Evolutionary conservation across 2,329 filamentous ascomycete species (phyloP).

Genomic region (Alternaria panax): DNA sequence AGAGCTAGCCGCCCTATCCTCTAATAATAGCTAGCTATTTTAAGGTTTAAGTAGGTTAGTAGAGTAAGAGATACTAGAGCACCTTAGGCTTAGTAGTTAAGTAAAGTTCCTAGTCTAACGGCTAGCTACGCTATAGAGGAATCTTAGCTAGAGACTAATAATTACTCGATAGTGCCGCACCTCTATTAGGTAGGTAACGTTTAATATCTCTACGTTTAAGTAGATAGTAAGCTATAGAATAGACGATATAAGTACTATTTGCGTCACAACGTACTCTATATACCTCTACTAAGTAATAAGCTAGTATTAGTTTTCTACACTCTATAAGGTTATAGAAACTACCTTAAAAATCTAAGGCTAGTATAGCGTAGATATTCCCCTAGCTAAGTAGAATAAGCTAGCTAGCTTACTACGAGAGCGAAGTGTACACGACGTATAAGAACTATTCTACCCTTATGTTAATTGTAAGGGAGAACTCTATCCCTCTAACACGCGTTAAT

Average conservation of each 20-base stretch:
- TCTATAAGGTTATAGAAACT: constrained; percentile 9
- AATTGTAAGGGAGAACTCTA: neutral
- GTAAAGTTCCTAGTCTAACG: neutral
- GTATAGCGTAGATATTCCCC: constrained; percentile 5
- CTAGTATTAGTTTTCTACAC: constrained; percentile 13
- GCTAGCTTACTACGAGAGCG: neutral
- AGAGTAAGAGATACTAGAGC: neutral
- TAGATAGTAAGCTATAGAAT: neutral
- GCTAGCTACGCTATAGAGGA: neutral
- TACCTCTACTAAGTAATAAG: constrained; percentile 1
- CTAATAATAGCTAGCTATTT: neutral
- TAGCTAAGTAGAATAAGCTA: constrained; percentile 14
- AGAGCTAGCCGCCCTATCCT: neutral
- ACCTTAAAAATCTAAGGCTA: constrained; percentile 3
- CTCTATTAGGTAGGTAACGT: neutral
- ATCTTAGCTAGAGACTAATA: neutral
- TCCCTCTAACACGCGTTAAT: neutral
- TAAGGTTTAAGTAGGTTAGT: constrained; percentile 1
- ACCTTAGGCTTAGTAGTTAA: neutral
- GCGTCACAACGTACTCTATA: neutral
- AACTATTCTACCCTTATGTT: constrained; percentile 9
- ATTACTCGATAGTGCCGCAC: neutral
- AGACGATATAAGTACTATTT: constrained; percentile 1
- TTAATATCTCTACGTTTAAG: neutral
- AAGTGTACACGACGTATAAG: constrained; percentile 5